Conservation (phyloP, 176 grass and related monocot genomes). For the Oryza officinalis region DNA sequence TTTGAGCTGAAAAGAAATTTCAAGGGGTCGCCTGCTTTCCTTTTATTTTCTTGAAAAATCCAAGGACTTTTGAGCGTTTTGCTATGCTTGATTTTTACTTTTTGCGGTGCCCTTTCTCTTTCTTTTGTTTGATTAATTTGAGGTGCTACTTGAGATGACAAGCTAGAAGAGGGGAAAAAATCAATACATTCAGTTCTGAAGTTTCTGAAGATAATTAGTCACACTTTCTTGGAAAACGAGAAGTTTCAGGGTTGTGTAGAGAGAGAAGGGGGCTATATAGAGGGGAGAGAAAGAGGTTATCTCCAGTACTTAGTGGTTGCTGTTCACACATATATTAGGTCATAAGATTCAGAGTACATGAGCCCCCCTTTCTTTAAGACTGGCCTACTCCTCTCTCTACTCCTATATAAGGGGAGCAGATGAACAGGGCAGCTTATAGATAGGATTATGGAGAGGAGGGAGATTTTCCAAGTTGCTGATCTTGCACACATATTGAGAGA, state of each 20-base stretch:
- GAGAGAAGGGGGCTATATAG: not conserved
- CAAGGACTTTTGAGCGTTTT: not conserved
- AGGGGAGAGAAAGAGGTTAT: not conserved
- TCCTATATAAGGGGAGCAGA: conserved; percentile 35
- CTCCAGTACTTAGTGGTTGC: conserved; percentile 21
- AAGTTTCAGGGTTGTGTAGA: not conserved
- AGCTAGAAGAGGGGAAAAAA: not conserved
- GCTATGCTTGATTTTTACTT: not conserved
- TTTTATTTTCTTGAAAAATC: not conserved
- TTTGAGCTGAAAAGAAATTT: not conserved
- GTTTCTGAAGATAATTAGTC: conserved; percentile 23
- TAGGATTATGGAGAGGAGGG: not conserved
- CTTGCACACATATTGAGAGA: conserved; percentile 13
- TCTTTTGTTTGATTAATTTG: not conserved
- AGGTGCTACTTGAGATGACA: not conserved
- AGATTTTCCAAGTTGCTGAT: conserved; percentile 30
- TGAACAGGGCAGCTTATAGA: not conserved
- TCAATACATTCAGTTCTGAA: conserved; percentile 10
- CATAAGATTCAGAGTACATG: conserved; percentile 27
- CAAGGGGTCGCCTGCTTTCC: not conserved
- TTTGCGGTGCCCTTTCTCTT: not conserved
- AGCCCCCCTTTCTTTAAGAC: conserved; percentile 26
- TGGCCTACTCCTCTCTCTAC: not conserved
- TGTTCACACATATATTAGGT: conserved; percentile 68
- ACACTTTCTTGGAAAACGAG: conserved; percentile 30